These are phyloP conservation scores for Skeletonema costatum DNA, from an alignment of 108 stramenopile genomes.

Conservation along the genomic window DNA sequence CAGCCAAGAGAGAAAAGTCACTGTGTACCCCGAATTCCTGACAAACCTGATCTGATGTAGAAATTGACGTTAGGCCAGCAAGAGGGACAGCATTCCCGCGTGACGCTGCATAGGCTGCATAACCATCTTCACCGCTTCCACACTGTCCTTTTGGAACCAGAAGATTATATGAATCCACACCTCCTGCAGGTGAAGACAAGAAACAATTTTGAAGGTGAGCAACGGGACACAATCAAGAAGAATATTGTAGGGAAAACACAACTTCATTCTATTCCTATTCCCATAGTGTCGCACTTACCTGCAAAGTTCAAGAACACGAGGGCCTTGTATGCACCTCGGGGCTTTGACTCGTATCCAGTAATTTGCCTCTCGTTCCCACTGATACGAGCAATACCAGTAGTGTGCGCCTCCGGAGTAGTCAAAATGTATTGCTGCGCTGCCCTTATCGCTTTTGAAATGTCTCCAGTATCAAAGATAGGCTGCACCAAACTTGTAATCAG, in stretches of 20 bases:
- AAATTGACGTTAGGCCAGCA: constrained; percentile 15
- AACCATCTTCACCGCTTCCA: constrained; percentile 13
- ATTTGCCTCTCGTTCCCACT: constrained; percentile 2
- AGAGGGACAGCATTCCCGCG: constrained; percentile 39
- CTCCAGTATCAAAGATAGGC: constrained; percentile 10
- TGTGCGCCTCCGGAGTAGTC: constrained; percentile 51
- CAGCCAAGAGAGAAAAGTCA: constrained; percentile 21
- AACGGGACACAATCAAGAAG: too few species aligned
- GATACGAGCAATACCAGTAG: constrained; percentile 17
- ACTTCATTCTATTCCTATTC: too few species aligned
- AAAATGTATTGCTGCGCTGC: constrained; percentile 50
- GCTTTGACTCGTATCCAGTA: constrained; percentile 6
- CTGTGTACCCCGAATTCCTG: constrained; percentile 20
- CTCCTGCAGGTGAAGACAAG: constrained; percentile 5
- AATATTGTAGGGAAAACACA: too few species aligned
- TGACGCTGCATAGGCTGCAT: constrained; percentile 24
- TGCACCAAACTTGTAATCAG: constrained; percentile 26
- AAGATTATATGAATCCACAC: constrained; percentile 41
- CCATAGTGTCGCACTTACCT: too few species aligned
- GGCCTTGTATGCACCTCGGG: constrained; percentile 42
- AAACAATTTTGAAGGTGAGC: too few species aligned
- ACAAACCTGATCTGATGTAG: constrained; percentile 22
- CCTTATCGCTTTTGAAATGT: constrained; percentile 26
- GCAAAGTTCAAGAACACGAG: constrained; percentile 33
- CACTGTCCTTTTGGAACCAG: constrained; percentile 36